Conservation (phyloP, 768 basidiomycete genomes). For the Tylopilus plumbeoviolaceoides region DNA sequence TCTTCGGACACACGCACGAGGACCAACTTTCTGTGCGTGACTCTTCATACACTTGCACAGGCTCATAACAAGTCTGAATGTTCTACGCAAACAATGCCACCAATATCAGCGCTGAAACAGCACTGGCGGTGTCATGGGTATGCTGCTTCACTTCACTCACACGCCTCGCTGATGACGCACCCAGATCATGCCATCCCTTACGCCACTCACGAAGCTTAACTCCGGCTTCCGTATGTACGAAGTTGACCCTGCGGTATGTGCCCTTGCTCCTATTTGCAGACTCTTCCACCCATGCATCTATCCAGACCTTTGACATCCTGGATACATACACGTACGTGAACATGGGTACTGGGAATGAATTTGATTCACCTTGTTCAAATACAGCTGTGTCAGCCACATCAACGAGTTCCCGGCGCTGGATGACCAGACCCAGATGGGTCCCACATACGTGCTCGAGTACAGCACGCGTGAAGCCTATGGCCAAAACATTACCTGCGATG, state of each 20-base stretch:
- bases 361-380: too few relatives aligned
- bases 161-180: not conserved
- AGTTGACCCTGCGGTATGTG: conserved; percentile 25
- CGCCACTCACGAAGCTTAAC: conserved; percentile 64
- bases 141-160: not conserved
- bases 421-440: conserved; percentile 49
- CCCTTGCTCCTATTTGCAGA: too few relatives aligned
- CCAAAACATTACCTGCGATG: conserved; percentile 46
- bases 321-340: conserved; percentile 66
- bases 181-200: conserved; percentile 51
- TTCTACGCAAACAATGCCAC: conserved; percentile 70
- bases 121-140: conserved; percentile 49
- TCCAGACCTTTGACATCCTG: conserved; percentile 66
- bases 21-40: conserved; percentile 55
- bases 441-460: conserved; percentile 57
- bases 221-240: conserved; percentile 58
- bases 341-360: not conserved
- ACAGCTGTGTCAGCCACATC: conserved; percentile 61
- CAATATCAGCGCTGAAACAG: conserved; percentile 48
- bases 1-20: conserved; percentile 45
- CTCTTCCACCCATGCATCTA: too few relatives aligned
- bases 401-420: conserved; percentile 53
- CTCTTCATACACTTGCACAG: too few relatives aligned
- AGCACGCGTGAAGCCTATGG: conserved; percentile 66
- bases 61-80: too few relatives aligned